Evolutionary conservation across 202 grass and related monocot species (phyloP), one percentile per base, ranked within the genome.

Genomic region (Bolboschoenoplectus hybrid): DNA sequence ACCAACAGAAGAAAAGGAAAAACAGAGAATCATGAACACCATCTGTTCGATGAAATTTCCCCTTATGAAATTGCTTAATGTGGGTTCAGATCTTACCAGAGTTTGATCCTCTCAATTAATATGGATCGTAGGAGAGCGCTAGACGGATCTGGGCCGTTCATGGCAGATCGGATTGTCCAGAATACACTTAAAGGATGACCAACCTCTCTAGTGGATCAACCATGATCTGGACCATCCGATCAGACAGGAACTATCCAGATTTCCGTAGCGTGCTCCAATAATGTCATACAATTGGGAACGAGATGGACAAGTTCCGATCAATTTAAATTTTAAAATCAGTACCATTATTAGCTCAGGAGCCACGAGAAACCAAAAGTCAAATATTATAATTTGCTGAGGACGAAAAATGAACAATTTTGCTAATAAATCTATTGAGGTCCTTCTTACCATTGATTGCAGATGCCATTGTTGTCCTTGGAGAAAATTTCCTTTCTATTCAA

Each of bases 371-470:
- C 47, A 56, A 78, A 39, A 9, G 3, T 78, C 50, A 40, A 67
- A 70, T 40, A 35, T 36, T 52, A 83, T 49, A 78, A 11, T 63
- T 51, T 86, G 41, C 32, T 51, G 6, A 45, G 20, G 43, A 40
- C 26, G 55, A 57, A 63, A 63, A 40, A 41, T 57, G 3, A 76
- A 60, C 5, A 47, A 9, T 4, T 5, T 55, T 69, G 12, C 9
- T 41, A 63, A 7, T n/a, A 70, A 90, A 92, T 90, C 92, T 85
- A 51, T 83, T 49, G 74, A 50, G 34, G 16, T 65, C 50, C 13
- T 6, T 7, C 89, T 92, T 92, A 97, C 94, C 91, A 53, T 90
- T 89, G 55, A 70, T 60, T 63, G 69, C 78, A 46, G 86, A 69
- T 68, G 85, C 72, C 71, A 89, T 90, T 57, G 32, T 93, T 85